Conservation (phyloP, 306 rosid species). For the Malus fusca region DNA sequence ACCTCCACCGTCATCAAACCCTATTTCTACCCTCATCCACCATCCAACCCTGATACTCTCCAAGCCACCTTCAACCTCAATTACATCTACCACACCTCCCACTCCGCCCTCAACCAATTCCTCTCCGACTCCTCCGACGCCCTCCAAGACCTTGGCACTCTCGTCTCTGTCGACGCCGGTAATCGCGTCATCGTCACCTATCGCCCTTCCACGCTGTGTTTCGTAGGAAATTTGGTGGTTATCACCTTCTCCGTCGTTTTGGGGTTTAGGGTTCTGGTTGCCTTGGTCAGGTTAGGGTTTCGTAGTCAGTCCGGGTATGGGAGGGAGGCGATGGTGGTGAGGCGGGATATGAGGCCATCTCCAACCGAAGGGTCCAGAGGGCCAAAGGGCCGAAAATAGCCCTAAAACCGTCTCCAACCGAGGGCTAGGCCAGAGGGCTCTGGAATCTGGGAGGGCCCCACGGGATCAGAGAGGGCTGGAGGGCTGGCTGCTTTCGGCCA, state of each 20-base stretch:
- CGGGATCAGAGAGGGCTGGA: no score
- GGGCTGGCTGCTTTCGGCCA: no score
- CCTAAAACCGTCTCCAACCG: no score
- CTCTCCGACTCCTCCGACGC: slow-evolving; percentile 46
- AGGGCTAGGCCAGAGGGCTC: no score
- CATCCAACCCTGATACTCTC: slow-evolving; percentile 27
- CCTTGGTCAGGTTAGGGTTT: slow-evolving; percentile 19
- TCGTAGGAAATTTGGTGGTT: slow-evolving; percentile 37
- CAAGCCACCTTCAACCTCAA: slow-evolving; percentile 59
- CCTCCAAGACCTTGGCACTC: slow-evolving; percentile 50
- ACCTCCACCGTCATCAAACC: neutral
- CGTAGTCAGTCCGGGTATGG: slow-evolving; percentile 14
- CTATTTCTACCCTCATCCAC: slow-evolving; percentile 14
- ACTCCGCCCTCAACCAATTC: slow-evolving; percentile 28
- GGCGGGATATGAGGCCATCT: slow-evolving; percentile 87
- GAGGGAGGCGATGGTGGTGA: slow-evolving; percentile 25
- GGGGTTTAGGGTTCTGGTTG: slow-evolving; percentile 28
- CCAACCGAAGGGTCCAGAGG: no score
- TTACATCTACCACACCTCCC: slow-evolving; percentile 22
- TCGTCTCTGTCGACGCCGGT: slow-evolving; percentile 40
- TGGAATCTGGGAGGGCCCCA: no score
- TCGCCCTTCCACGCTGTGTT: slow-evolving; percentile 63
- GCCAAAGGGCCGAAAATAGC: no score
- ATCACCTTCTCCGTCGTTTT: slow-evolving; percentile 25
- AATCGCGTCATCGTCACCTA: slow-evolving; percentile 51